Base-by-base conservation (phyloP, 441 rosid genomes). In the Sinapis alba region DNA sequence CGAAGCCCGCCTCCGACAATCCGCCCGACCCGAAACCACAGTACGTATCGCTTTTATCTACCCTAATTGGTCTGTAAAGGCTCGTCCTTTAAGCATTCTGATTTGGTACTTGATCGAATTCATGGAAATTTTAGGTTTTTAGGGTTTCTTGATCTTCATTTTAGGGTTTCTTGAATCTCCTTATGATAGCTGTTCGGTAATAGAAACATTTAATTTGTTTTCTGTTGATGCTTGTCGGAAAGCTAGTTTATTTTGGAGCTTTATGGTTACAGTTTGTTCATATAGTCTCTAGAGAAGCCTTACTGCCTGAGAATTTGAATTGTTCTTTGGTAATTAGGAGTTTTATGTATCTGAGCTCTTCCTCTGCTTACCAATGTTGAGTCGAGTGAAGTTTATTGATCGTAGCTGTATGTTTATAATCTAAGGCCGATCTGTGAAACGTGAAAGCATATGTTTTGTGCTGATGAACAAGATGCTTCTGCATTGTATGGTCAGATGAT, bases 1-100 rank as follows among this genome's bases (percentile, higher is more conserved):
- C 41, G 98, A 95, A 71, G 84, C 91, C 65, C 91, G 82, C 1
- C 98, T 95, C 73, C 98, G 97, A 57, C 77, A 82, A 72, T 84
- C 82, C 23, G 90, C 97, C 47, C 90, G 97, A 12, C 92, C 92
- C 8, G 97, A 95, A 3, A 83, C 99, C 50, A 68, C 83, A 56
- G 98, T 90, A 83, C 34, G 80, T 21, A 0, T 26, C 47, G 0
- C 32, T 30, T 8, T 3, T 53, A 1, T 38, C 23, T 45, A 15
- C 50, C 38, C 10, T 11, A 2, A 13, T 59, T 19, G 36, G 20
- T 53, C 15, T 20, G 26, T 56, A 56, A 57, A 57, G 18, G 61
- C 7, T 60, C 47, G 28, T 53, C 36, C 56, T 64, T 26, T 53
- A 19, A 58, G 38, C 36, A 30, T 27, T 73, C 12, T 20, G 9